Conservation (phyloP, 306 rosid genomes). For the Casuarina equisetifolia region DNA sequence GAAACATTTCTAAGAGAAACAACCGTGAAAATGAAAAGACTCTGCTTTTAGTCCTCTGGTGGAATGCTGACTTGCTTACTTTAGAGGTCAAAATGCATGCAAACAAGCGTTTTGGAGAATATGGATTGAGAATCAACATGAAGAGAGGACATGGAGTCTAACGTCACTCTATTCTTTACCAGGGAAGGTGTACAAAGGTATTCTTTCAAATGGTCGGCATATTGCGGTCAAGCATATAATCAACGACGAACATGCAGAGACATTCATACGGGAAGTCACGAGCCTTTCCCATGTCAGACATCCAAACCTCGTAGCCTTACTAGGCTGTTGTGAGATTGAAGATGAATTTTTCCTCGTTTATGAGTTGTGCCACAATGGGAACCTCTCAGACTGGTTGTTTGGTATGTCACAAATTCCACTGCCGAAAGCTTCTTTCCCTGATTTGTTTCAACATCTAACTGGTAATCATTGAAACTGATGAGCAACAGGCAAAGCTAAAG, state of each 20-base stretch:
- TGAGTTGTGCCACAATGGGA: conserved; percentile 64
- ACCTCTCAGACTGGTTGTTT: conserved; percentile 73
- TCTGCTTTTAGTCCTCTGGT: background rate
- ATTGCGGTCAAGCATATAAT: conserved; percentile 66
- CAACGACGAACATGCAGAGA: conserved; percentile 52
- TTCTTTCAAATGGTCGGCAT: conserved; percentile 47
- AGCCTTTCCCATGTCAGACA: conserved; percentile 61
- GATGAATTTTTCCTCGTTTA: conserved; percentile 68
- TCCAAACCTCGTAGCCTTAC: conserved; percentile 54
- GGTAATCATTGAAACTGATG: background rate
- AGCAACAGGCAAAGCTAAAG: conserved; percentile 45
- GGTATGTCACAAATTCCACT: conserved; percentile 33
- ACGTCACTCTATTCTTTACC: conserved; percentile 10
- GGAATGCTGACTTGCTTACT: background rate
- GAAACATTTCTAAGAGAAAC: background rate
- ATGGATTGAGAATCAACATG: background rate
- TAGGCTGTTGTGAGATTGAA: conserved; percentile 44
- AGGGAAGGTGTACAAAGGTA: conserved; percentile 64
- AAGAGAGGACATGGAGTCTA: background rate
- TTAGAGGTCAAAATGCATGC: background rate
- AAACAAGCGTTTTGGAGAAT: background rate
- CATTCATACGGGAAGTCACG: conserved; percentile 62
- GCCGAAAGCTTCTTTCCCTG: background rate
- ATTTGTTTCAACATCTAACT: background rate
- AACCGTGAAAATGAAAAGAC: background rate